phyloP scores from a whole-genome alignment of 495 filamentous ascomycete species.

The Penicillium pulvis region DNA sequence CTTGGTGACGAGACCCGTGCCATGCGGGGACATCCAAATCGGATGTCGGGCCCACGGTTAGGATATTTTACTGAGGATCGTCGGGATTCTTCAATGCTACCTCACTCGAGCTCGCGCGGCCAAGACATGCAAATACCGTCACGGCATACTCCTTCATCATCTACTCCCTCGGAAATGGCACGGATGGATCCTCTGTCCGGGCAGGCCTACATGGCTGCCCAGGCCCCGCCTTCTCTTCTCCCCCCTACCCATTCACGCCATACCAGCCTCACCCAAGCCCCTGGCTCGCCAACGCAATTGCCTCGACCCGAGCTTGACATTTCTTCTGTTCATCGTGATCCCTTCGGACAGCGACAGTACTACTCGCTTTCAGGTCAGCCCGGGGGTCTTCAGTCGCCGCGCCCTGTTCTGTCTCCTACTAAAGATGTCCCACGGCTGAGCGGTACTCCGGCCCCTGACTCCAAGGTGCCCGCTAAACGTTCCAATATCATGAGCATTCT shows the following conservation, averaged over 20 bases:
- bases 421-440: conserved; percentile 42
- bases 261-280: conserved; percentile 39
- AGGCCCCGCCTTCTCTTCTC: conserved; percentile 32
- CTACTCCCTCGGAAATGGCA: conserved; percentile 35
- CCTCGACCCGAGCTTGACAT: conserved; percentile 39
- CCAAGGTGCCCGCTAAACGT: conserved; percentile 52
- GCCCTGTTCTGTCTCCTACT: conserved; percentile 41
- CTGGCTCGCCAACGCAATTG: conserved; percentile 41
- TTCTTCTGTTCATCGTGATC: conserved; percentile 42
- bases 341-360: conserved; percentile 36
- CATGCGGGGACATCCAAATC: conserved; percentile 33
- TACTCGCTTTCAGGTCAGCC: conserved; percentile 32
- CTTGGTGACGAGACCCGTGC: conserved; percentile 37
- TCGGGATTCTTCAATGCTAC: conserved; percentile 41
- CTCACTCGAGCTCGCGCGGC: conserved; percentile 28
- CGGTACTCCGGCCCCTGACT: conserved; percentile 40
- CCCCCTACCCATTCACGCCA: conserved; percentile 44
- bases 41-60: conserved; percentile 41
- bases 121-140: conserved; percentile 37
- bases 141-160: conserved; percentile 30
- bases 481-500: conserved; percentile 62
- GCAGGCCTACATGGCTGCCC: conserved; percentile 37
- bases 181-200: conserved; percentile 41
- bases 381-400: conserved; percentile 33
- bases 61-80: conserved; percentile 49